A percentile compares a stretch with the other conserved stretches of the same genome.
phyloP scores from a whole-genome alignment of 768 basidiomycete species.

The Lanmaoa rubissima region DNA sequence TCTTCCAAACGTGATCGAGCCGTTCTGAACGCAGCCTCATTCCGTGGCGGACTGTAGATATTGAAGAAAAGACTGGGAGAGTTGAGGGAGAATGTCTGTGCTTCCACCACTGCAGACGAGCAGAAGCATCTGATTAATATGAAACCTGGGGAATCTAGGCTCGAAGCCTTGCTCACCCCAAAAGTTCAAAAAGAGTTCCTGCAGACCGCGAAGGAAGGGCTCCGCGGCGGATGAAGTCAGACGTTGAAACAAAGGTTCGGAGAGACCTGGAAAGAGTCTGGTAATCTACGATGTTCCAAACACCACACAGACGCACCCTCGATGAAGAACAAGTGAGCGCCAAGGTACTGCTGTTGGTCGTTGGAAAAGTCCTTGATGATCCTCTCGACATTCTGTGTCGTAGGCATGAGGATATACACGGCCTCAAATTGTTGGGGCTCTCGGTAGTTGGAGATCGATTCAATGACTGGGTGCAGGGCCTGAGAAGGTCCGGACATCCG shows the following conservation, averaged over 20 bases:
- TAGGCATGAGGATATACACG: constrained; percentile 92
- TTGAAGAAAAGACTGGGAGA: constrained; percentile 83
- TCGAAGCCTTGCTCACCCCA: constrained; percentile 62
- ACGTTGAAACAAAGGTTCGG: constrained; percentile 73
- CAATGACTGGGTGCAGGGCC: constrained; percentile 64
- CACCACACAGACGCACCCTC: constrained; percentile 57
- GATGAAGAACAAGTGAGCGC: constrained; percentile 89
- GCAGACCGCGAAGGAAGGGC: constrained; percentile 69
- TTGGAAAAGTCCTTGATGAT: constrained; percentile 80
- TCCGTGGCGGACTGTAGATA: constrained; percentile 81
- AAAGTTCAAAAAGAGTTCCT: constrained; percentile 91
- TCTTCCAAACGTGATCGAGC: constrained; percentile 81
- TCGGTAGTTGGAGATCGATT: constrained; percentile 80
- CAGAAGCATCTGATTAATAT: constrained; percentile 9
- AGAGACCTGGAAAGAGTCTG: constrained; percentile 51
- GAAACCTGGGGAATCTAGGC: neutral
- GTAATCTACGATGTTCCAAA: neutral
- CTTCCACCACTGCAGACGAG: constrained; percentile 65
- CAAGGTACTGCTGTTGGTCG: constrained; percentile 70
- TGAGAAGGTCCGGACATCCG: constrained; percentile 7
- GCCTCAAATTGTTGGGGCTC: constrained; percentile 89
- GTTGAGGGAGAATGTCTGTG: constrained; percentile 79
- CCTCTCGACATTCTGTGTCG: constrained; percentile 88
- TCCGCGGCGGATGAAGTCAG: constrained; percentile 75
- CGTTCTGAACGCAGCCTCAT: constrained; percentile 59